phyloP scores from a whole-genome alignment of 148 eudicot species.

The Salicornia ramosissima region DNA sequence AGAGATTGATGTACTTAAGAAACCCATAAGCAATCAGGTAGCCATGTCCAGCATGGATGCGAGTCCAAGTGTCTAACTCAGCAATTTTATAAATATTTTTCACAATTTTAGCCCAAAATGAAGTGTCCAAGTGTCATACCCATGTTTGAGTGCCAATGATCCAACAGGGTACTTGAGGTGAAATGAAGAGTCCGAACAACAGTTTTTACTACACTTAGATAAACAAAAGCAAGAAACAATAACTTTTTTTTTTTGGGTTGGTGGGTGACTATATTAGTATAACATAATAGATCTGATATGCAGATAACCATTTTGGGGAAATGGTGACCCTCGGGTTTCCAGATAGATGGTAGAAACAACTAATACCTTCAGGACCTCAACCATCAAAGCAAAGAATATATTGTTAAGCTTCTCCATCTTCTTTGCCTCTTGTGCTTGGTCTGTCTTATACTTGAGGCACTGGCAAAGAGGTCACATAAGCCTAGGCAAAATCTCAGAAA shows the following conservation, averaged over 20 bases:
- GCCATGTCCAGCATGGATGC: too few relatives aligned
- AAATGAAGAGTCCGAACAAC: too few relatives aligned
- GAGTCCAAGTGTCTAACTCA: too few relatives aligned
- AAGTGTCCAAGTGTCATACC: too few relatives aligned
- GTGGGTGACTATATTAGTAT: background rate
- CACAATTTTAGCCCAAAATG: too few relatives aligned
- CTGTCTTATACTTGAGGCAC: constrained; percentile 94
- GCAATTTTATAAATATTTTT: too few relatives aligned
- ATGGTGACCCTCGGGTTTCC: background rate
- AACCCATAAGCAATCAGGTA: background rate
- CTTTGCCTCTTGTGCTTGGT: constrained; percentile 89
- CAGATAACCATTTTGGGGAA: background rate
- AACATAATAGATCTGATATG: background rate
- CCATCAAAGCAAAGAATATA: constrained; percentile 79
- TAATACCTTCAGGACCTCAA: constrained; percentile 92
- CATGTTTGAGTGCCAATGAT: too few relatives aligned
- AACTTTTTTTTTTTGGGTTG: too few relatives aligned
- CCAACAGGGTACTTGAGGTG: too few relatives aligned
- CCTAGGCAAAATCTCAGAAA: background rate
- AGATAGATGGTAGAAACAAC: background rate
- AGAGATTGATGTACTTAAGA: background rate
- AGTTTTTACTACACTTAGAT: too few relatives aligned
- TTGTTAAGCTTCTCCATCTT: constrained; percentile 96
- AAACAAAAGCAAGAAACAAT: too few relatives aligned
- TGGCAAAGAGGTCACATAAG: constrained; percentile 18